phyloP scores from a whole-genome alignment of 306 rosid species.

The Spatholobus suberectus region DNA sequence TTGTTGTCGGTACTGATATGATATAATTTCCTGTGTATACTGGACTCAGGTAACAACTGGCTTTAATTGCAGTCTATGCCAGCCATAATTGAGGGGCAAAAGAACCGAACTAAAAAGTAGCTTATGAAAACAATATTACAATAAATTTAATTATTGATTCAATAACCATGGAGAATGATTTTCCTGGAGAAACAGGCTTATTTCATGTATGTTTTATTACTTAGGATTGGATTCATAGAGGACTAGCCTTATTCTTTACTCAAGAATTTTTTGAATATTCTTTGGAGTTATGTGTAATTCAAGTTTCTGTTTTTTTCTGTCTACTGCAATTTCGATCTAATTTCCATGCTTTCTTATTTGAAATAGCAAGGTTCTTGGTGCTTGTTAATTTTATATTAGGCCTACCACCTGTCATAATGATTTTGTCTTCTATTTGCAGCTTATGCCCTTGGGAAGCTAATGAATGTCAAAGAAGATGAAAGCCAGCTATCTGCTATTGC shows the following conservation, averaged over 20 bases:
- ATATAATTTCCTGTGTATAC: slow-evolving; percentile 2
- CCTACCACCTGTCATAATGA: slow-evolving; percentile 21
- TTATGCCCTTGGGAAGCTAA: slow-evolving; percentile 89
- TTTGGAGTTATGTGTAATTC: background rate
- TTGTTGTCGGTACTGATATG: background rate
- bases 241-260: background rate
- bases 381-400: slow-evolving; percentile 21
- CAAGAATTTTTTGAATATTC: slow-evolving; percentile 3
- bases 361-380: slow-evolving; percentile 25
- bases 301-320: slow-evolving; percentile 13
- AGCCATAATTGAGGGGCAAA: background rate
- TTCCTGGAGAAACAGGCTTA: background rate
- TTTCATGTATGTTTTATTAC: slow-evolving; percentile 3
- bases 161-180: background rate
- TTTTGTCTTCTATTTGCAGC: slow-evolving; percentile 55
- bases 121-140: background rate
- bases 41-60: background rate
- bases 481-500: slow-evolving; percentile 96
- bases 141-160: slow-evolving; percentile 8
- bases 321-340: slow-evolving; percentile 15
- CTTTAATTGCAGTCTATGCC: background rate
- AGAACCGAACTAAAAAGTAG: background rate
- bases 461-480: slow-evolving; percentile 91
- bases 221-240: slow-evolving; percentile 27
- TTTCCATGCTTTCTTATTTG: slow-evolving; percentile 26